These are phyloP conservation scores for Solioccasus polychromus DNA, from an alignment of 768 basidiomycete species.

Conservation along the genomic window DNA sequence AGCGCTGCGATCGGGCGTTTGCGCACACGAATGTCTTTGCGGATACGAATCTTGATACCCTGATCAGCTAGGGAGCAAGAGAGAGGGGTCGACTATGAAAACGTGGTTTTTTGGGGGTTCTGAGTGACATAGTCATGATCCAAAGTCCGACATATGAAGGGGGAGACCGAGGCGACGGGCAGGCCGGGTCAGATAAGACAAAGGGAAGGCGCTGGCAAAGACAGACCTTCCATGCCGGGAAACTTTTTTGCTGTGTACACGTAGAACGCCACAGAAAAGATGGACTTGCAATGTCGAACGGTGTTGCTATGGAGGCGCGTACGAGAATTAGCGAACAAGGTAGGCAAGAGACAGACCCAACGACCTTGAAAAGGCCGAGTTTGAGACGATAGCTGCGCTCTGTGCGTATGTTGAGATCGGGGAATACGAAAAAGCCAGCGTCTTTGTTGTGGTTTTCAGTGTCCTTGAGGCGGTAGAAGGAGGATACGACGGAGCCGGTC, in stretches of 20 bases:
- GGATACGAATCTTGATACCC: slow-evolving; percentile 91
- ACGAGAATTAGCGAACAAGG: too few relatives aligned
- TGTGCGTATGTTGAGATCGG: slow-evolving; percentile 86
- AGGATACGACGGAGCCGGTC: slow-evolving; percentile 87
- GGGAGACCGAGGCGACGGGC: slow-evolving; percentile 10
- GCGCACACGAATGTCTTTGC: slow-evolving; percentile 85
- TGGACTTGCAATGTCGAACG: slow-evolving; percentile 87
- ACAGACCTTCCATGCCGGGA: slow-evolving; percentile 89
- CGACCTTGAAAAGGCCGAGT: slow-evolving; percentile 82
- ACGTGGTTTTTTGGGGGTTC: slow-evolving; percentile 4
- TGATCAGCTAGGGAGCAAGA: slow-evolving; percentile 90
- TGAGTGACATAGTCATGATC: slow-evolving; percentile 19
- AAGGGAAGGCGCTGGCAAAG: not conserved
- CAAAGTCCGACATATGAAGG: slow-evolving; percentile 13
- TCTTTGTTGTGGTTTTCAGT: slow-evolving; percentile 58
- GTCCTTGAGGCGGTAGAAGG: slow-evolving; percentile 87
- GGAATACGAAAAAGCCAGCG: slow-evolving; percentile 95
- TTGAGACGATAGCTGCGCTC: slow-evolving; percentile 82
- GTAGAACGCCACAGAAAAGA: slow-evolving; percentile 85
- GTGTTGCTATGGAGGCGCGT: slow-evolving; percentile 53
- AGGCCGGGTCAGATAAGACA: slow-evolving; percentile 22
- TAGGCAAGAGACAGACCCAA: slow-evolving; percentile 60
- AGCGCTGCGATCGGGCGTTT: slow-evolving; percentile 55
- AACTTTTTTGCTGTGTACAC: slow-evolving; percentile 97
- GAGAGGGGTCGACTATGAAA: slow-evolving; percentile 71